A percentile compares a stretch with the other conserved stretches of the same genome.
Conservation (phyloP, 306 rosid genomes). For the Ceratonia siliqua region DNA sequence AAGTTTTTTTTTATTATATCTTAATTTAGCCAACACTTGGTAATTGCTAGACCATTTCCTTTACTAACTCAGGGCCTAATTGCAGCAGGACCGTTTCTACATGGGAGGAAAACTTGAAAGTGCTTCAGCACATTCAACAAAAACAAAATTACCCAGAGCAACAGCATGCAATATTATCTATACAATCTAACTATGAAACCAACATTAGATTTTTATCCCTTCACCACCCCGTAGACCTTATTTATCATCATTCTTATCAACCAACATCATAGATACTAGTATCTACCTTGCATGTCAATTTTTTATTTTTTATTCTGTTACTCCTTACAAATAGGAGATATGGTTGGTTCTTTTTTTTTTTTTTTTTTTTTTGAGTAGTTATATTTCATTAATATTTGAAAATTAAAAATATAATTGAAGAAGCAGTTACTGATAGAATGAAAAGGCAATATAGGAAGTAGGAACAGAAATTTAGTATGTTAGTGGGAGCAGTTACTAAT, state of each 20-base stretch:
- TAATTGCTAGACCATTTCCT: conserved; percentile 26
- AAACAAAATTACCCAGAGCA: neutral
- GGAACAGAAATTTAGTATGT: too few species aligned
- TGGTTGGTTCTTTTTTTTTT: too few species aligned
- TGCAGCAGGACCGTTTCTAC: neutral
- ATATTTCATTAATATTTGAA: too few species aligned
- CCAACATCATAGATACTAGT: neutral
- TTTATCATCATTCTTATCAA: neutral
- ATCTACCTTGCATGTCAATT: too few species aligned
- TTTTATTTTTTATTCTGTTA: too few species aligned
- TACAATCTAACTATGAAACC: neutral
- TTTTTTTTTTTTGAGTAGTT: too few species aligned
- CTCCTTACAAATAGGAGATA: too few species aligned
- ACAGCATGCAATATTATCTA: neutral
- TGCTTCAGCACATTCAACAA: neutral
- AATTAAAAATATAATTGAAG: too few species aligned
- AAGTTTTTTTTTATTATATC: neutral
- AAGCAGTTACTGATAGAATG: too few species aligned
- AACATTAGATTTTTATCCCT: neutral
- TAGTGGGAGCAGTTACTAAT: too few species aligned
- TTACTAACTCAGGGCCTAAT: neutral
- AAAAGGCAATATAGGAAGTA: too few species aligned
- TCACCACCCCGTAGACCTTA: neutral
- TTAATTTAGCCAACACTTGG: neutral
- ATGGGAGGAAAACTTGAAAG: neutral